Evolutionary conservation across 352 stramenopile species (phyloP).

Genomic region (Blastocystis sp.): DNA sequence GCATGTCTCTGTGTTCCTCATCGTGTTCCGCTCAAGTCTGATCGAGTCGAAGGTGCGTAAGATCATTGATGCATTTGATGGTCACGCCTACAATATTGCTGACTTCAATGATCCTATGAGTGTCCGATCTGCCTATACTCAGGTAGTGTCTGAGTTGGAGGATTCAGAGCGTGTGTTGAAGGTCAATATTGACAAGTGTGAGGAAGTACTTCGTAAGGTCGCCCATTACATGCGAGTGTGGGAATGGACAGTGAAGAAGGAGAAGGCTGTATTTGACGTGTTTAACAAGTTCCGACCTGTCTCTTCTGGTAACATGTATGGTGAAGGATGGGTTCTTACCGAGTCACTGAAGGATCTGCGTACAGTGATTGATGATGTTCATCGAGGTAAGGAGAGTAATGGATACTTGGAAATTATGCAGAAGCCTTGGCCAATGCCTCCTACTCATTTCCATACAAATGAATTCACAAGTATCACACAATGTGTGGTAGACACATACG

Average conservation of each 20-base stretch:
- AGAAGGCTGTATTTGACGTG: conserved; percentile 93
- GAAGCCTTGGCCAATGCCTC: conserved; percentile 86
- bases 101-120: conserved; percentile 83
- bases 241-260: conserved; percentile 89
- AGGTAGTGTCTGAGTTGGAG: conserved; percentile 87
- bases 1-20: conserved; percentile 76
- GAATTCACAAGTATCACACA: conserved; percentile 97
- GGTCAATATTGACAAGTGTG: conserved; percentile 86
- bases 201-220: conserved; percentile 83
- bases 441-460: conserved; percentile 96
- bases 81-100: conserved; percentile 86
- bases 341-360: conserved; percentile 68
- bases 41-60: conserved; percentile 95
- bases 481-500: conserved; percentile 96
- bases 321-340: conserved; percentile 89
- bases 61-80: conserved; percentile 93
- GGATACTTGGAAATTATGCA: conserved; percentile 83
- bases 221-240: conserved; percentile 85
- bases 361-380: conserved; percentile 74
- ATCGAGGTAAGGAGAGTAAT: conserved; percentile 85
- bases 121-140: conserved; percentile 73
- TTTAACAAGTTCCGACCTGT: conserved; percentile 95
- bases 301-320: conserved; percentile 87
- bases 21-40: conserved; percentile 82
- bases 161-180: conserved; percentile 89